A percentile compares a stretch with the other conserved stretches of the same genome.
Evolutionary conservation across 2,329 filamentous ascomycete species (phyloP).

Genomic region (Fusarium setosum): DNA sequence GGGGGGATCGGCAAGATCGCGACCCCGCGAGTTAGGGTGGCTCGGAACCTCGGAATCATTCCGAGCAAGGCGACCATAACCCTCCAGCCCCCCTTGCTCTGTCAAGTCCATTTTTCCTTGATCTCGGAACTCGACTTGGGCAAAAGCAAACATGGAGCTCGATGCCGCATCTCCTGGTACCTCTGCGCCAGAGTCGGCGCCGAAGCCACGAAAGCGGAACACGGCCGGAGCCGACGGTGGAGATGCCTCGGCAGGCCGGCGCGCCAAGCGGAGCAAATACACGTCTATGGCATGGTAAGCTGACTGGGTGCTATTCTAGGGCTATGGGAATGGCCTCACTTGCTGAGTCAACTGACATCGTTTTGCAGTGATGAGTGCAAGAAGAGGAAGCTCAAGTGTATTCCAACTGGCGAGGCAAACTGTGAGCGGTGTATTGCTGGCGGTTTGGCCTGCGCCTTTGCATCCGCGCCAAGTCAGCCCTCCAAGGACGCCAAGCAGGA

Average conservation of each 20-base stretch:
- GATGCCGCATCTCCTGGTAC: neutral
- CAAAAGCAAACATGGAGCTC: neutral
- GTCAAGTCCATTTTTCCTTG: neutral
- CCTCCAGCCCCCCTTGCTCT: neutral
- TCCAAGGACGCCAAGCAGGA: slow-evolving; percentile 38
- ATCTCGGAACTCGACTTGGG: slow-evolving; percentile 9
- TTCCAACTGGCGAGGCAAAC: slow-evolving; percentile 37
- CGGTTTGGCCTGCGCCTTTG: slow-evolving; percentile 43
- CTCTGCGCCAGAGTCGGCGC: neutral
- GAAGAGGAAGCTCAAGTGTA: slow-evolving; percentile 55
- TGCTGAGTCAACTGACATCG: slow-evolving; percentile 9
- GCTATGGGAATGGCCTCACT: too few relatives aligned
- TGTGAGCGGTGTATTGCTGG: slow-evolving; percentile 47
- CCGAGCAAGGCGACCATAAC: slow-evolving; percentile 17
- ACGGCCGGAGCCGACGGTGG: slow-evolving; percentile 1
- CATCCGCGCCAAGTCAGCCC: slow-evolving; percentile 18
- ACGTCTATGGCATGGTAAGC: slow-evolving; percentile 51
- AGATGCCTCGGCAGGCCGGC: slow-evolving; percentile 8
- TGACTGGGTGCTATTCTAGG: too few relatives aligned
- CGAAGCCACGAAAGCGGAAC: slow-evolving; percentile 32
- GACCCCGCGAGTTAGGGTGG: neutral
- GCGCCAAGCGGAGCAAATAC: slow-evolving; percentile 51
- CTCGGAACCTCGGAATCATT: slow-evolving; percentile 35
- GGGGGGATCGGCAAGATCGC: neutral
- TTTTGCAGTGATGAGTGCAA: slow-evolving; percentile 51